A percentile compares a stretch with the other conserved stretches of the same genome.
These are phyloP conservation scores for Sporobolomyces roseus DNA, from an alignment of 768 basidiomycete species.

Conservation along the genomic window DNA sequence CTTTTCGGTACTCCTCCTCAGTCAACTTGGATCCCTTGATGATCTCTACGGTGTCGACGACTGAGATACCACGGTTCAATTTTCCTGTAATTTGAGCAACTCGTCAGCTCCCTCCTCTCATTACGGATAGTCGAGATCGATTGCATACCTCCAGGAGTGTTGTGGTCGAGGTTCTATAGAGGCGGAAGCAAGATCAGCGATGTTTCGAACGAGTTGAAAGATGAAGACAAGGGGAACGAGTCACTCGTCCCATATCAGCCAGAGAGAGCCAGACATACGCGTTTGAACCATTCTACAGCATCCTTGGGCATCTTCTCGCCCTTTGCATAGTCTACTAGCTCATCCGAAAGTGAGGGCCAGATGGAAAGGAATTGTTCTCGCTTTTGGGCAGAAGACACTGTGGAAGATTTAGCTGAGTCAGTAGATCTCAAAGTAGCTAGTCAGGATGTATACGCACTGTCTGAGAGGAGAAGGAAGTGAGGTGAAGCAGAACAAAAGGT, in stretches of 20 bases:
- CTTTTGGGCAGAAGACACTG: conserved; percentile 25
- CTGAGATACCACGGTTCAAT: conserved; percentile 92
- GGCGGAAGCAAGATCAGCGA: conserved; percentile 9
- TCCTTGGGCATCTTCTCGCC: conserved; percentile 75
- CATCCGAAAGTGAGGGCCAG: conserved; percentile 68
- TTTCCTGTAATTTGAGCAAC: conserved; percentile 57
- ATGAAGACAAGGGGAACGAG: not conserved
- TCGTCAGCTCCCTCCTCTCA: not conserved
- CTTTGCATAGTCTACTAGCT: conserved; percentile 67
- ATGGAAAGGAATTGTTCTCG: conserved; percentile 61
- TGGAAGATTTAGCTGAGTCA: not conserved
- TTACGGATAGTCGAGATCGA: not conserved
- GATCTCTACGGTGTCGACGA: conserved; percentile 88
- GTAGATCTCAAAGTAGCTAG: not conserved
- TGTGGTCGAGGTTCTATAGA: conserved; percentile 76
- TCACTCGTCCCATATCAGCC: no score
- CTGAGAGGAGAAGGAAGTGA: no score
- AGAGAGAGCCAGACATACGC: conserved; percentile 55
- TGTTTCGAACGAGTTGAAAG: conserved; percentile 6
- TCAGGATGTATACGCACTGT: not conserved
- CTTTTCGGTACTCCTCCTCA: conserved; percentile 81
- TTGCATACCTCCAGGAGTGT: conserved; percentile 71
- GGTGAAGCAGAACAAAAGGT: no score
- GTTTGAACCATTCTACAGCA: conserved; percentile 76
- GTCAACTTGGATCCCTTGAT: conserved; percentile 65